Base-by-base conservation (phyloP, 441 rosid species). In the Viola pubescens region DNA sequence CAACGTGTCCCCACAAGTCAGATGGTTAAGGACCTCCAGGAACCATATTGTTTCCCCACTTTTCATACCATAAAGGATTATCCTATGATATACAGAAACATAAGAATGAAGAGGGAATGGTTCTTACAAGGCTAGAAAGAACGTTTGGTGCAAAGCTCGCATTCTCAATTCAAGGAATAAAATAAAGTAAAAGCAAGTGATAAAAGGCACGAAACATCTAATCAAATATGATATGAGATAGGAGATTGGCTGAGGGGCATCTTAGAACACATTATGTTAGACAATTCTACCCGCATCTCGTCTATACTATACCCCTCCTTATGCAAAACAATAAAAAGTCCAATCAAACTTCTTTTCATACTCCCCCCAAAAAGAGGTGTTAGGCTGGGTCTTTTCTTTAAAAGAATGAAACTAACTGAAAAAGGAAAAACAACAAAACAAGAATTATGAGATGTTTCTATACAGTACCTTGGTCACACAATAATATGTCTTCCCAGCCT, bases 381-480 rank as follows among this genome's bases (percentile, higher is more conserved):
- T 1, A 26, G 34, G 34, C 34, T 40, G 7, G 37, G 6, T 14
- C 12, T 9, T 56, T 49, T n/a, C 50, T 37, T 26, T 13, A 52
- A 52, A 69, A 42, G 19, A 16, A 63, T 4, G 34, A 38, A 47
- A 5, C 9, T 62, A n/a, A 52, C 12, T 0, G 52, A 13, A 37
- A 12, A 58, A 34, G 26, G 43, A 26, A 5, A 12, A 50, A 42
- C 34, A 50, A 10, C 8, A 52, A 44, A 26, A 37, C n/a, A 37
- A 12, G 19, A 49, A 37, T 3, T 16, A 52, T 13, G 11, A 13
- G n/a, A 55, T 54, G 60, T 52, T 55, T 49, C 9, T 37, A 54
- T 9, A 26, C 41, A 43, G 60, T 76, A 87, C 98, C 89, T 91
- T 91, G 41, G 98, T 91, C 57, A 89, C 87, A 65, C 91, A 81